These are phyloP conservation scores for Murraya koenigii DNA, from an alignment of 345 rosid genomes.

Conservation along the genomic window DNA sequence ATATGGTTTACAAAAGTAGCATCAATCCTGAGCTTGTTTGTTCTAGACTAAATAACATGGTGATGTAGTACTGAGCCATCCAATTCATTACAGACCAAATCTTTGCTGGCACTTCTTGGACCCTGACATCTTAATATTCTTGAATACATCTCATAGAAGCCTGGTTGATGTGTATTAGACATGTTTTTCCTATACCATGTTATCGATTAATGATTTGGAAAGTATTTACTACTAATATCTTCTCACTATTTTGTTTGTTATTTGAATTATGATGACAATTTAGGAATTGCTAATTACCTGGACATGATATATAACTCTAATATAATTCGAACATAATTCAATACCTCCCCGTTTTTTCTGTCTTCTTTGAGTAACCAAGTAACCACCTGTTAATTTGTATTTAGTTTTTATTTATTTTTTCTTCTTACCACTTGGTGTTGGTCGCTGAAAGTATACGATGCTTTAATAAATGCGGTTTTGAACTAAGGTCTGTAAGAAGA, in stretches of 20 bases:
- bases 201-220: neutral
- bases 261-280: neutral
- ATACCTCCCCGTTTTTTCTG: neutral
- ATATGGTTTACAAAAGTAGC: neutral
- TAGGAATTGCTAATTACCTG: neutral
- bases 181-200: neutral
- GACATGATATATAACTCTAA: neutral
- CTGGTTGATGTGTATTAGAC: neutral
- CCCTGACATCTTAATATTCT: neutral
- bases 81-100: neutral
- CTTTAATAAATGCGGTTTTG: neutral
- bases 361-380: neutral
- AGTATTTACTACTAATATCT: neutral
- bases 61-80: neutral
- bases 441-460: neutral
- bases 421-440: neutral
- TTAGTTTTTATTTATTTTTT: neutral
- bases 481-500: neutral
- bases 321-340: neutral
- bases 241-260: neutral
- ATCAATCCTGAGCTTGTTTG: neutral
- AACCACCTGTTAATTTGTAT: neutral
- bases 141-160: neutral
- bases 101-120: neutral
- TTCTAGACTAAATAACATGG: neutral